Evolutionary conservation across 495 filamentous ascomycete species (phyloP).

Genomic region (Lentithecium fluviatile): DNA sequence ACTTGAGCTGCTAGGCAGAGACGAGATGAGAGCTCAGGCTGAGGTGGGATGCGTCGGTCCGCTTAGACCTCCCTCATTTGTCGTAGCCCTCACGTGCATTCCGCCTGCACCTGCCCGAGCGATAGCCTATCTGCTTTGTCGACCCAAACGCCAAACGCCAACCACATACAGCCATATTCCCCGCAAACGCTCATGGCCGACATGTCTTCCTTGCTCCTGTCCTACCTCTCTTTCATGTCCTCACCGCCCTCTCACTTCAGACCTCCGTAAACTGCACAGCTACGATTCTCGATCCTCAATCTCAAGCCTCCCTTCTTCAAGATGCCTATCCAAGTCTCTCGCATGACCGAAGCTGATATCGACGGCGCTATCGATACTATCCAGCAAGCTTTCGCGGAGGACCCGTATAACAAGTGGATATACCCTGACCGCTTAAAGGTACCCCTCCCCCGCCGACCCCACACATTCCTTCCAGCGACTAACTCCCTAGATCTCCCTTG

Average conservation of each 20-base stretch:
- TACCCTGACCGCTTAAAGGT: conserved; percentile 56
- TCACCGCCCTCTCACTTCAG: neutral
- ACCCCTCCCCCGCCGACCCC: conserved; percentile 20
- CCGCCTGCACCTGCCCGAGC: neutral
- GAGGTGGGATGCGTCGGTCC: too few species aligned
- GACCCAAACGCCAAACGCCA: neutral
- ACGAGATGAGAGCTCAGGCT: too few species aligned
- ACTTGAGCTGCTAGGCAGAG: too few species aligned
- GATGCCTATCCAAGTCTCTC: conserved; percentile 52
- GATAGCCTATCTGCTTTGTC: conserved; percentile 11
- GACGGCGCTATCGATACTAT: conserved; percentile 59
- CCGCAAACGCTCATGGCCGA: neutral
- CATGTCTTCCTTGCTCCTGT: neutral
- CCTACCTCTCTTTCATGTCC: neutral
- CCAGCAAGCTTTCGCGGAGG: conserved; percentile 61
- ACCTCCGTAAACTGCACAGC: neutral
- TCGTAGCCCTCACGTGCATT: neutral
- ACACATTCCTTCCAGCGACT: conserved; percentile 1
- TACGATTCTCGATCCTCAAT: neutral
- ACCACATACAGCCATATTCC: neutral
- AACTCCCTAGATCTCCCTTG: conserved; percentile 50
- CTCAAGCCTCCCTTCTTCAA: conserved; percentile 2
- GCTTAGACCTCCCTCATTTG: neutral
- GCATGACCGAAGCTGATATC: conserved; percentile 58
- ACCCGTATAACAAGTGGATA: conserved; percentile 65